Conservation (phyloP, 116 monocot genomes). For the Iris pallida region DNA sequence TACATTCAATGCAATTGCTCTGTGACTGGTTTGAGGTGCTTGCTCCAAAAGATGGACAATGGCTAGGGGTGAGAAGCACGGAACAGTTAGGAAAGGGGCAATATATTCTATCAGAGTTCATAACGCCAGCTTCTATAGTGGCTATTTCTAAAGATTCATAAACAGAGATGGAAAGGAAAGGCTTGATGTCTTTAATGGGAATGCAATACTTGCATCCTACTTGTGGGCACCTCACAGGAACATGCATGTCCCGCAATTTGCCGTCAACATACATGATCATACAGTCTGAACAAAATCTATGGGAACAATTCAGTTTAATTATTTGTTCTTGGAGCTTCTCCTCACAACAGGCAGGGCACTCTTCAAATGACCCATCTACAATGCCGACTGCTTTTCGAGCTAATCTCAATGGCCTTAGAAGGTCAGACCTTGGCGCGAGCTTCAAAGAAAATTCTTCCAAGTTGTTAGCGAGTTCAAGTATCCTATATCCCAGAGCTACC, state of each 20-base stretch:
- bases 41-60: constrained; percentile 24
- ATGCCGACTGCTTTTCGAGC: constrained; percentile 81
- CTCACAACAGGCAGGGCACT: constrained; percentile 38
- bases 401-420: constrained; percentile 47
- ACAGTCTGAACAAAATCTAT: constrained; percentile 46
- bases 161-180: constrained; percentile 31
- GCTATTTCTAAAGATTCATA: constrained; percentile 29
- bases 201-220: constrained; percentile 28
- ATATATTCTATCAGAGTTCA: constrained; percentile 27
- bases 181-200: constrained; percentile 26
- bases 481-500: constrained; percentile 78
- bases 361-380: constrained; percentile 8
- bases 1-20: constrained; percentile 50
- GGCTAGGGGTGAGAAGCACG: constrained; percentile 18
- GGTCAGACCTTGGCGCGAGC: constrained; percentile 48
- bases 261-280: constrained; percentile 25
- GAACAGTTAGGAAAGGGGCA: constrained; percentile 73
- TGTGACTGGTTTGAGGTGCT: constrained; percentile 42
- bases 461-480: constrained; percentile 72
- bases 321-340: constrained; percentile 33
- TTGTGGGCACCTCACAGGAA: constrained; percentile 40
- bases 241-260: constrained; percentile 19
- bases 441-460: constrained; percentile 70
- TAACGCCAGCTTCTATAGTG: constrained; percentile 14
- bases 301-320: constrained; percentile 36